Evolutionary conservation across 2,329 filamentous ascomycete genomes (phyloP).

Genomic region (Sporothrix variecibatus): DNA sequence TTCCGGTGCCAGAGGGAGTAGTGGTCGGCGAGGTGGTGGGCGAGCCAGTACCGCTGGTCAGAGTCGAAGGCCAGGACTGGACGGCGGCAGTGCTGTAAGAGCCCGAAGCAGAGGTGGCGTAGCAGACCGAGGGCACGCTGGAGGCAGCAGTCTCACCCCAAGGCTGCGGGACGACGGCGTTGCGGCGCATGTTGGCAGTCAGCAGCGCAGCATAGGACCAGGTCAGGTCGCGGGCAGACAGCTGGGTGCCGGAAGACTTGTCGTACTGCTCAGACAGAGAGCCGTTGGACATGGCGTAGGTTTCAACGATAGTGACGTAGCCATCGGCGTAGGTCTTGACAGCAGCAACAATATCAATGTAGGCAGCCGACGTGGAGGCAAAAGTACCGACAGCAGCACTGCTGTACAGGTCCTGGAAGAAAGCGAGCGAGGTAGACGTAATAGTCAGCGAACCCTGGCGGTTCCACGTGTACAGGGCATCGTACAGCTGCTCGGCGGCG

Average conservation of each 20-base stretch:
- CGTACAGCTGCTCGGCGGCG: conserved; percentile 78
- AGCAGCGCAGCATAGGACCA: conserved; percentile 75
- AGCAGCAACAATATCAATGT: conserved; percentile 57
- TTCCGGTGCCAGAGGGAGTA: not conserved
- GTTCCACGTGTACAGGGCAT: conserved; percentile 72
- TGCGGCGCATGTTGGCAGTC: conserved; percentile 60
- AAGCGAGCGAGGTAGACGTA: conserved; percentile 64
- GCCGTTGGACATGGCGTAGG: conserved; percentile 64
- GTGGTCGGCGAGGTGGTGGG: conserved; percentile 14
- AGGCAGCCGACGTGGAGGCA: conserved; percentile 41
- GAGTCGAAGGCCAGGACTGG: conserved; percentile 1
- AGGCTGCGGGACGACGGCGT: conserved; percentile 56
- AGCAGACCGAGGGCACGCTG: conserved; percentile 51
- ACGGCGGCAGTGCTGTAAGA: conserved; percentile 49
- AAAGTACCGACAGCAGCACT: conserved; percentile 65
- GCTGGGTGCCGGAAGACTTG: conserved; percentile 51
- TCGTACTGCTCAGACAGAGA: conserved; percentile 68
- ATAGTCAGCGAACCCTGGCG: conserved; percentile 63
- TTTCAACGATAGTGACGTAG: conserved; percentile 62
- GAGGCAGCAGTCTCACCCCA: conserved; percentile 42
- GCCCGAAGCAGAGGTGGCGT: conserved; percentile 48
- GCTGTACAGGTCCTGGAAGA: conserved; percentile 69
- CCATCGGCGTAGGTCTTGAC: conserved; percentile 60
- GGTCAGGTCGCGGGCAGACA: conserved; percentile 68
- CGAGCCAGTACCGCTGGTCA: conserved; percentile 47